These are phyloP conservation scores for Aspergillus piperis DNA, from an alignment of 2,329 filamentous ascomycete genomes.

Conservation along the genomic window DNA sequence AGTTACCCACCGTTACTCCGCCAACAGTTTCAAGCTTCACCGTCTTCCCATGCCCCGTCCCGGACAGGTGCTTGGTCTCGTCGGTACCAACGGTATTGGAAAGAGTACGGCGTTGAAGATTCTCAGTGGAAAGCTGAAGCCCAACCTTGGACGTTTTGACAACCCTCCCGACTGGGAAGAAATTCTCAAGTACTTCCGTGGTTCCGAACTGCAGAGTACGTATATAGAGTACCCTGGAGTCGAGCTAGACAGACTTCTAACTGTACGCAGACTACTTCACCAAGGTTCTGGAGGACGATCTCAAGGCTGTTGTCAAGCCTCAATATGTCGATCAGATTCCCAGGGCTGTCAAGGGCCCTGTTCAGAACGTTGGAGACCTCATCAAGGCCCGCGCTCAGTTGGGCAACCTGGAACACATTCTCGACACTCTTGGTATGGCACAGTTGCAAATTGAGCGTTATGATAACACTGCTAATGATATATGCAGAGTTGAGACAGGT, in stretches of 20 bases:
- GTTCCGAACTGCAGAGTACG: conserved; percentile 93
- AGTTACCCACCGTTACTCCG: conserved; percentile 97
- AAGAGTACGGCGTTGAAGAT: conserved; percentile 99
- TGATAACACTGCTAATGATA: conserved; percentile 17
- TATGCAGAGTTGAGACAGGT: conserved; percentile 79
- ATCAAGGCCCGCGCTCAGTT: conserved; percentile 76
- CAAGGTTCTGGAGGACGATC: conserved; percentile 92
- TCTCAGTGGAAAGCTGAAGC: conserved; percentile 96
- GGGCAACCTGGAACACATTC: conserved; percentile 77
- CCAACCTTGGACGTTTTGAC: conserved; percentile 90
- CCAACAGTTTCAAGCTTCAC: conserved; percentile 99
- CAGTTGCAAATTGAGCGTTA: not conserved
- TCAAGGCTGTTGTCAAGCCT: conserved; percentile 97
- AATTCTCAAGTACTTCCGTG: conserved; percentile 96
- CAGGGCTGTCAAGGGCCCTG: conserved; percentile 78
- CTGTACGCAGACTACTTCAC: conserved; percentile 83
- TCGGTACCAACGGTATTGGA: conserved; percentile 99
- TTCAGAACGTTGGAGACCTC: conserved; percentile 77
- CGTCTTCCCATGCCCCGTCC: conserved; percentile 93
- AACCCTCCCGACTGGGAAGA: conserved; percentile 99
- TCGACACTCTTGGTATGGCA: conserved; percentile 67
- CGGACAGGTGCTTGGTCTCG: conserved; percentile 91
- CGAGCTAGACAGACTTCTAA: conserved; percentile 15
- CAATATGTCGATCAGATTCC: conserved; percentile 99
- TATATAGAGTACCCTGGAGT: not conserved